Percentiles rank a stretch among this genome's conserved stretches.
Conservation (phyloP, 2,329 filamentous ascomycete species). For the Apiospora malaysiana region DNA sequence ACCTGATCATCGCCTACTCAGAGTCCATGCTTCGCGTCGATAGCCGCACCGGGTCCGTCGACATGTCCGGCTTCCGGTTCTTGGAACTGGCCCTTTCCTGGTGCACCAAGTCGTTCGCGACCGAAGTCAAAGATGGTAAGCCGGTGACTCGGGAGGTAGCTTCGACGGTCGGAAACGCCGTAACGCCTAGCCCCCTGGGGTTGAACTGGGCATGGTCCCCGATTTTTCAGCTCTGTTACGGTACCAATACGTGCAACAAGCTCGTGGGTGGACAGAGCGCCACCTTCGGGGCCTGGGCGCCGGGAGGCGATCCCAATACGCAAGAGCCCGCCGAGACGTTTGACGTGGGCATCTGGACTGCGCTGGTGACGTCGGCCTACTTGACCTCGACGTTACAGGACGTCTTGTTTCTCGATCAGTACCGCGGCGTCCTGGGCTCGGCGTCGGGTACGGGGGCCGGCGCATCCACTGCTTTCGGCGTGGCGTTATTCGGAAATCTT, state of each 20-base stretch:
- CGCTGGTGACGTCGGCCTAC: background rate
- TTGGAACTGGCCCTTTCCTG: background rate
- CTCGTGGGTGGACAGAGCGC: background rate
- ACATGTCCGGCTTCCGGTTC: background rate
- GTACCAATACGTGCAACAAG: background rate
- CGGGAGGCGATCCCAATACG: background rate
- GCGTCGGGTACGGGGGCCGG: background rate
- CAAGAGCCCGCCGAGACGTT: background rate
- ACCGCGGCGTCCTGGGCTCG: background rate
- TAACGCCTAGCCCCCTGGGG: background rate
- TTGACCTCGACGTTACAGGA: background rate
- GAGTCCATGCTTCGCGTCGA: background rate
- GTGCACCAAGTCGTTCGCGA: background rate
- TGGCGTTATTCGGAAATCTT: background rate
- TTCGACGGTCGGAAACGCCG: background rate
- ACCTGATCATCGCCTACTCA: background rate
- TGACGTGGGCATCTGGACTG: background rate
- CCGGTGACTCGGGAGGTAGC: background rate
- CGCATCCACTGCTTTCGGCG: background rate
- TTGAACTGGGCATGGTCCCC: background rate
- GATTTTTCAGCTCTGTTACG: background rate
- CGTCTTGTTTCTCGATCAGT: background rate
- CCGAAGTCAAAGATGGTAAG: background rate
- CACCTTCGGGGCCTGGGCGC: background rate
- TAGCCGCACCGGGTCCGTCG: background rate